These are phyloP conservation scores for Trichoderma endophyticum DNA, from an alignment of 2,329 filamentous ascomycete genomes.

Conservation along the genomic window DNA sequence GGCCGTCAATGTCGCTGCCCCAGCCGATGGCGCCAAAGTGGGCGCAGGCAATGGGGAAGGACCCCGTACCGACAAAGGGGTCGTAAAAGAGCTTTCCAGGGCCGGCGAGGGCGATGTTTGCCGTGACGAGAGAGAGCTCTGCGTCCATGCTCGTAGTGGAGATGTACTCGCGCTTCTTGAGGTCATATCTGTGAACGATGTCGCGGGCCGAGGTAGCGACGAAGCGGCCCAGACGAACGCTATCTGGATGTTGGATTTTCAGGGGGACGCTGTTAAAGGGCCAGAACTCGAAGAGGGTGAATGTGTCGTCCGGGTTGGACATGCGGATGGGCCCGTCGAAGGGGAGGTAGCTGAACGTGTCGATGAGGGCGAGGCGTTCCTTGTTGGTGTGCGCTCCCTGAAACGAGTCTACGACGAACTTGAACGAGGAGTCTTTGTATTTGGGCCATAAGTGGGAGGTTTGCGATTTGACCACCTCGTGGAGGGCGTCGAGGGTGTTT, in stretches of 20 bases:
- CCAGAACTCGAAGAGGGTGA: conserved; percentile 83
- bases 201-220: conserved; percentile 66
- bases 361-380: conserved; percentile 71
- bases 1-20: conserved; percentile 90
- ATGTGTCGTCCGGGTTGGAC: conserved; percentile 68
- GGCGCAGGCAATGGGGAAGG: conserved; percentile 84
- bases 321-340: conserved; percentile 78
- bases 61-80: conserved; percentile 92
- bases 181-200: conserved; percentile 69
- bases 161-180: conserved; percentile 93
- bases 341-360: conserved; percentile 73
- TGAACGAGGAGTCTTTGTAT: conserved; percentile 69
- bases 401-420: conserved; percentile 80
- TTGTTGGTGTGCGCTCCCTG: conserved; percentile 64
- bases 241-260: conserved; percentile 51
- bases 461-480: conserved; percentile 57
- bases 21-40: conserved; percentile 82
- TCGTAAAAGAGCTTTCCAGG: conserved; percentile 89
- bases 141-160: conserved; percentile 97
- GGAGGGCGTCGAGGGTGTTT: conserved; percentile 62
- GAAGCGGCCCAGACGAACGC: conserved; percentile 68
- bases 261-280: conserved; percentile 50
- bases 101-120: conserved; percentile 79
- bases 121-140: conserved; percentile 84
- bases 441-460: conserved; percentile 63